phyloP scores from a whole-genome alignment of 192 early-diverging fungal species.

The Phlyctochytrium planicorne region DNA sequence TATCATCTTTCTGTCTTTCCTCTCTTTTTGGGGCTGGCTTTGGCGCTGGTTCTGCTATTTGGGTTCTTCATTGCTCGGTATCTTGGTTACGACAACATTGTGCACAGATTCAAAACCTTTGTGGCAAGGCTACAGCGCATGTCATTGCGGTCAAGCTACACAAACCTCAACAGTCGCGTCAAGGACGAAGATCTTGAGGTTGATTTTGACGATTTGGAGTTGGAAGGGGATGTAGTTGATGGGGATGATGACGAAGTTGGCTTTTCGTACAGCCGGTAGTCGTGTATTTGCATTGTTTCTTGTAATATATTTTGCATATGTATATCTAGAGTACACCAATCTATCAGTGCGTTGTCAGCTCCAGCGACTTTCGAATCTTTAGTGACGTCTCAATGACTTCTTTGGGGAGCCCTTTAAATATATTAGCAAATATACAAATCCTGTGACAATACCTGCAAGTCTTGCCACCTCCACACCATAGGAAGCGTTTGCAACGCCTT shows the following conservation, averaged over 20 bases:
- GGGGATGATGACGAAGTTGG: slow-evolving; percentile 30
- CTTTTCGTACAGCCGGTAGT: slow-evolving; percentile 5
- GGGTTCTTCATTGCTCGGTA: slow-evolving; percentile 10
- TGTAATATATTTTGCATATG: neutral
- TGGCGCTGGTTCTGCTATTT: slow-evolving; percentile 3
- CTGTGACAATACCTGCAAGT: slow-evolving; percentile 51
- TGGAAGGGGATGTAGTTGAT: slow-evolving; percentile 13
- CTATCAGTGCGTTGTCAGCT: too few species aligned
- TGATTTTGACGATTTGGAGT: slow-evolving; percentile 16
- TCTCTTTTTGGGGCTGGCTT: slow-evolving; percentile 14
- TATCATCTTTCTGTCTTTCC: slow-evolving; percentile 13
- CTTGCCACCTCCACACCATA: slow-evolving; percentile 74
- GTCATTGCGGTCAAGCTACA: neutral
- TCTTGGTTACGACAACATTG: slow-evolving; percentile 25
- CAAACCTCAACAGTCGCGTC: neutral
- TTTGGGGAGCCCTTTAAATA: neutral
- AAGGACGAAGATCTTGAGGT: slow-evolving; percentile 13
- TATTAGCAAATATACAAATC: neutral
- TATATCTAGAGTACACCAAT: neutral
- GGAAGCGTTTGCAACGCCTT: slow-evolving; percentile 64
- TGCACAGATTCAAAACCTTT: slow-evolving; percentile 15
- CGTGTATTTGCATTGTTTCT: neutral
- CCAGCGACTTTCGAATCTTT: neutral
- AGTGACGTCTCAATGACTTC: neutral
- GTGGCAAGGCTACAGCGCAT: slow-evolving; percentile 12